A percentile compares a stretch with the other conserved stretches of the same genome.
These are phyloP conservation scores for Penicillium sp. DNA, from an alignment of 2,329 filamentous ascomycete genomes.

Conservation along the genomic window DNA sequence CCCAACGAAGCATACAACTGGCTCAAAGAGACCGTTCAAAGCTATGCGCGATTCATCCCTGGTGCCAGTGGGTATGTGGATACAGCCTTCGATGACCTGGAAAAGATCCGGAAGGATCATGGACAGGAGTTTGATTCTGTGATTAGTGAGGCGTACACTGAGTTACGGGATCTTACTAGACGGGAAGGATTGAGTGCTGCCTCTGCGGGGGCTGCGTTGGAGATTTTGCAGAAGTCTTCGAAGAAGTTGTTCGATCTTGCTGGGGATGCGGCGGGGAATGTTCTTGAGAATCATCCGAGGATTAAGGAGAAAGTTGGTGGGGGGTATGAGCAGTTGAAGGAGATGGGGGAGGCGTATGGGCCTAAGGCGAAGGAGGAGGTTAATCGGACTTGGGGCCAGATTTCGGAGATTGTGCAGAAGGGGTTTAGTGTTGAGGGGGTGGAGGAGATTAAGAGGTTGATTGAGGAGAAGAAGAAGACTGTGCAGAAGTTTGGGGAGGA, in stretches of 20 bases:
- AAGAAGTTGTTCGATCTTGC: constrained; percentile 62
- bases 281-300: constrained; percentile 72
- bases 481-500: constrained; percentile 66
- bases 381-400: constrained; percentile 69
- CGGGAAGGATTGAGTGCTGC: constrained; percentile 62
- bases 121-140: constrained; percentile 70
- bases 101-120: constrained; percentile 67
- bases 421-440: constrained; percentile 58
- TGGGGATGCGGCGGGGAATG: constrained; percentile 62
- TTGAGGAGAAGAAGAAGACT: constrained; percentile 70
- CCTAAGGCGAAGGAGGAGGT: constrained; percentile 76
- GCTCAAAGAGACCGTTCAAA: constrained; percentile 66
- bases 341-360: constrained; percentile 68
- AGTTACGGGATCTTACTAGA: constrained; percentile 64
- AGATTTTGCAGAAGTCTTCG: constrained; percentile 63
- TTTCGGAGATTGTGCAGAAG: constrained; percentile 63
- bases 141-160: constrained; percentile 65
- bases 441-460: constrained; percentile 59
- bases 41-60: constrained; percentile 71
- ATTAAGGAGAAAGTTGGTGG: constrained; percentile 72
- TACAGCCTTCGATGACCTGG: constrained; percentile 68
- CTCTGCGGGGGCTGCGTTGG: constrained; percentile 62
- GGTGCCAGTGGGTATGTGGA: constrained; percentile 70
- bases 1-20: constrained; percentile 67
- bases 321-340: constrained; percentile 67